Conservation (phyloP, 768 basidiomycete species). For the Termitomyces sp. region DNA sequence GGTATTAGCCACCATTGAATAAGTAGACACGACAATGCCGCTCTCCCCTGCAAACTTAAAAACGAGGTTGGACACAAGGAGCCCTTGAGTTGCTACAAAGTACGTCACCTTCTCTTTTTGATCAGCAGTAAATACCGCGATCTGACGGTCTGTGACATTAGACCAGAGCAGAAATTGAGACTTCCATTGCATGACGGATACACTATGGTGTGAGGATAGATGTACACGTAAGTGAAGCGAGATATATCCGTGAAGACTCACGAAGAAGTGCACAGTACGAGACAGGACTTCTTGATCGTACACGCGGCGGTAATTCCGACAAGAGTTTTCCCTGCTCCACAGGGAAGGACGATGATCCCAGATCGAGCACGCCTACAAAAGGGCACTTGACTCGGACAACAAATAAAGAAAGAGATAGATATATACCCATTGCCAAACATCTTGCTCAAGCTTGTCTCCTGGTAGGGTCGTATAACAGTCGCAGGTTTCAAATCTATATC, state of each 20-base stretch:
- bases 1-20: slow-evolving; percentile 99
- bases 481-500: slow-evolving; percentile 99
- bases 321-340: slow-evolving; percentile 97
- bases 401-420: slow-evolving; percentile 2
- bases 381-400: slow-evolving; percentile 5
- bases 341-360: slow-evolving; percentile 97
- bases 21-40: slow-evolving; percentile 97
- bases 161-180: slow-evolving; percentile 99
- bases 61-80: slow-evolving; percentile 4
- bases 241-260: slow-evolving; percentile 36
- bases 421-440: slow-evolving; percentile 98
- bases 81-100: neutral
- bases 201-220: slow-evolving; percentile 33
- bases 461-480: slow-evolving; percentile 96
- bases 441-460: slow-evolving; percentile 96
- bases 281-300: slow-evolving; percentile 97
- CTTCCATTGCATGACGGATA: slow-evolving; percentile 98
- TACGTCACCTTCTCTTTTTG: slow-evolving; percentile 87
- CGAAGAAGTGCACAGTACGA: slow-evolving; percentile 97
- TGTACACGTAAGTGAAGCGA: slow-evolving; percentile 9
- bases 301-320: slow-evolving; percentile 99
- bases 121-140: slow-evolving; percentile 96
- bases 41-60: slow-evolving; percentile 90
- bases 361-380: slow-evolving; percentile 85
- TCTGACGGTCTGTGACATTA: slow-evolving; percentile 93